Evolutionary conservation across 257 asterid species (phyloP), one percentile per base, ranked within the genome.

Genomic region (Nicotiana otophora): DNA sequence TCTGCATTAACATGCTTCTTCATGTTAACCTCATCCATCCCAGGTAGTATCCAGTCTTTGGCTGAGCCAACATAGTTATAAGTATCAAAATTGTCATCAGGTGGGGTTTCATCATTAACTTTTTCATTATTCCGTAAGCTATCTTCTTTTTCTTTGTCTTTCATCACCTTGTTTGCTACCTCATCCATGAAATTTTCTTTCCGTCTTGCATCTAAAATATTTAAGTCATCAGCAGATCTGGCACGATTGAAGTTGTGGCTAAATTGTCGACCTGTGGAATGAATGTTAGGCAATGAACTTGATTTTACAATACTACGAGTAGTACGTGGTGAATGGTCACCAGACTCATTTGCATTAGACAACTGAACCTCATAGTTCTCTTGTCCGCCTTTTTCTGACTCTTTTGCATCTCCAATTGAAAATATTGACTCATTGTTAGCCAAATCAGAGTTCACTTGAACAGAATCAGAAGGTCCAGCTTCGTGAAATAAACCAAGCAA

Each of bases 41-140:
- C 90, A 70, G 99, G 98, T 83, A 94, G 46, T 72, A 93, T 89
- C 99, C 98, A 96, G 84, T 96, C 93, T 86, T 92, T 94, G 46
- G 98, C 92, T 23, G 92, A 90, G 69, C 88, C 92, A 61, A 80
- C 89, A 85, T 88, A 93, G 87, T 90, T 90, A 86, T 88, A 90
- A 68, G 84, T 70, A 65, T 82, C 90, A 17, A 85, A 89, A 39
- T 81, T 84, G 78, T 88, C 95, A 84, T 88, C 91, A 81, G 83
- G 91, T 78, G 80, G 91, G 78, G 80, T 88, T 83, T 89, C 96
- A 83, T 84, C 88, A 81, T 69, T 67, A 72, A 81, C 84, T 83
- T 88, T 85, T n/a, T 76, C 92, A 72, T 85, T 80, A 51, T 83
- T 82, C 58, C 58, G 82, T 66, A 74, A 81, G 72, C 77, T 80